Evolutionary conservation across 73 alveolate species (phyloP).

Genomic region (Uronychia setigera): DNA sequence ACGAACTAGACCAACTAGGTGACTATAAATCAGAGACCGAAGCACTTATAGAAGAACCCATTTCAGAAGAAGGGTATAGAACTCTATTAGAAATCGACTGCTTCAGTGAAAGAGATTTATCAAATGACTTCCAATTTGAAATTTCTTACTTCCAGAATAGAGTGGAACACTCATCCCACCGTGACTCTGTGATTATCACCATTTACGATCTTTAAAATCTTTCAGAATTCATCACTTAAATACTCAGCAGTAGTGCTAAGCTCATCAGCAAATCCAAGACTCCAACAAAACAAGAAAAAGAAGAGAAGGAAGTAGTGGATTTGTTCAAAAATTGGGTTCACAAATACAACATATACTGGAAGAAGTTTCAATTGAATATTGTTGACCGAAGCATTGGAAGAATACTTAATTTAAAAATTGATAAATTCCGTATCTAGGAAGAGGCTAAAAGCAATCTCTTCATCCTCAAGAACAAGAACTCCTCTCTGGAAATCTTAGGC

Average conservation of each 20-base stretch:
- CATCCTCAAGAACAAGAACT: neutral
- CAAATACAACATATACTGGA: neutral
- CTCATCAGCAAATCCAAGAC: too few species aligned
- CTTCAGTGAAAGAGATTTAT: neutral
- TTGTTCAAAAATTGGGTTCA: neutral
- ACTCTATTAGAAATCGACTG: neutral
- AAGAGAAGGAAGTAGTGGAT: neutral
- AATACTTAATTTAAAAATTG: neutral
- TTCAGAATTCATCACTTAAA: neutral
- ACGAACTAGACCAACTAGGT: too few species aligned
- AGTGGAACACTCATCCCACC: neutral
- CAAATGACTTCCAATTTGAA: neutral
- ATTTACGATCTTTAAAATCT: neutral
- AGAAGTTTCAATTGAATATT: neutral
- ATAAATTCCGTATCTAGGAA: neutral
- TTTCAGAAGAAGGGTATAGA: neutral
- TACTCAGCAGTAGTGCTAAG: neutral
- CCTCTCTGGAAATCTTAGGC: neutral
- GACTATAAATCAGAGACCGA: too few species aligned
- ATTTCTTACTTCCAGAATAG: neutral
- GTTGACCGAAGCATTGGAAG: neutral
- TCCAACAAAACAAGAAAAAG: too few species aligned
- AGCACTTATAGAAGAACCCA: too few species aligned
- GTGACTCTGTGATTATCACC: neutral
- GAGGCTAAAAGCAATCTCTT: neutral